Evolutionary conservation across 768 basidiomycete species (phyloP), one percentile per base, ranked within the genome.

Genomic region (Lepiota subincarnata): DNA sequence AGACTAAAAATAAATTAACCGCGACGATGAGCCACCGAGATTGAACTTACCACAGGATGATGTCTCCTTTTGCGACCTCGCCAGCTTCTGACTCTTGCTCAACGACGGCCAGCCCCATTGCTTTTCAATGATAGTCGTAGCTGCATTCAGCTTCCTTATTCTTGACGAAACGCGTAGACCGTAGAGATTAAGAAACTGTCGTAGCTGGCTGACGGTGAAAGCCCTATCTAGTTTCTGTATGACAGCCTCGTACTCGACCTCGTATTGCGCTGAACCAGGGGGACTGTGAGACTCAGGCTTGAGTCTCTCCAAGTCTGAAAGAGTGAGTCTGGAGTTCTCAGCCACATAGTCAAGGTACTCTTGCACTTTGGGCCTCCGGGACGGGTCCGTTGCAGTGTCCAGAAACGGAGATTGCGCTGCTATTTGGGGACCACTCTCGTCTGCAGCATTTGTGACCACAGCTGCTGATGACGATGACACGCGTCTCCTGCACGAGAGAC

Each of bases 61-160:
- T 3, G 75, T 62, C 63, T 83, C 80, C 13, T 73, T 82, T 64
- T 68, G 69, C 45, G 82, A 81, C 42, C 71, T 71, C 60, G 70
- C 72, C 48, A 74, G 67, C 60, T 75, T 76, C 60, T 78, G 73
- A 5, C 86, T 70, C 26, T 77, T 73, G 41, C 71, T 67, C 50
- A 87, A 62, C 22, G 83, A 79, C 5, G 83, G 81, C 86, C 86
- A 89, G 22, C 71, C 72, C 89, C 89, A 92, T 52, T 73, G 69
- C 55, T 76, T 68, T 64, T 87, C 82, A 22, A 90, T 75, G 56
- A 89, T 81, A 44, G 73, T 69, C 41, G 71, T 71, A 37, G 77
- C 59, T 67, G 70, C 35, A 70, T 61, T 53, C 65, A 60, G 60
- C 79, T 81, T 40, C 64, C 72, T 45, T 66, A 63, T 40, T 61